A percentile compares a stretch with the other conserved stretches of the same genome.
phyloP scores from a whole-genome alignment of 805 yeast species.

The Candida nemodendra region DNA sequence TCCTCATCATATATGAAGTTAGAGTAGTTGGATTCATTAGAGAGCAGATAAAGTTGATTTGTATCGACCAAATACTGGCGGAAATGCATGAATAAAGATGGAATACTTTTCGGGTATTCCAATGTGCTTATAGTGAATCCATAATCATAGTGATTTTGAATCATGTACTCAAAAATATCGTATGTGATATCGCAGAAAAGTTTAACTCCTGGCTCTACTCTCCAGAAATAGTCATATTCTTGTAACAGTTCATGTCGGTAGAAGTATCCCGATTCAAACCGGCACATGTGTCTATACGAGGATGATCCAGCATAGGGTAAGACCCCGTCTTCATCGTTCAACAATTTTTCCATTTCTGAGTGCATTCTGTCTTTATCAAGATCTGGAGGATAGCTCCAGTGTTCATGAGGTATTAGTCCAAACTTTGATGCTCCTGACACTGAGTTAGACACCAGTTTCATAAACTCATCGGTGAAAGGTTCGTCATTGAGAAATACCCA shows the following conservation, averaged over 20 bases:
- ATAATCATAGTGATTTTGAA: constrained; percentile 62
- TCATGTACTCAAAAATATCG: constrained; percentile 74
- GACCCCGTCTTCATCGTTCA: constrained; percentile 32
- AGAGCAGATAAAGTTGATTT: constrained; percentile 38
- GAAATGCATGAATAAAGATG: constrained; percentile 45
- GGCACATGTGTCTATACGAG: constrained; percentile 83
- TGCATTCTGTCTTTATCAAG: constrained; percentile 22
- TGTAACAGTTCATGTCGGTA: constrained; percentile 65
- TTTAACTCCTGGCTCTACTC: constrained; percentile 83
- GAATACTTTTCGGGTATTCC: constrained; percentile 68
- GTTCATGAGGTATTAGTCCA: constrained; percentile 57
- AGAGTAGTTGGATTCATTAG: constrained; percentile 39
- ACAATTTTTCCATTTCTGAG: constrained; percentile 13
- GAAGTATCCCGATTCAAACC: constrained; percentile 85
- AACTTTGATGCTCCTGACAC: constrained; percentile 64
- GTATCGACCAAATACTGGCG: constrained; percentile 33
- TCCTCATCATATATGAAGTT: constrained; percentile 59
- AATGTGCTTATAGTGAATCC: constrained; percentile 74
- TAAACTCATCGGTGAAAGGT: constrained; percentile 59
- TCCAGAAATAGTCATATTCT: constrained; percentile 84
- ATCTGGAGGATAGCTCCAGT: constrained; percentile 67
- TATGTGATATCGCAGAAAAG: constrained; percentile 75
- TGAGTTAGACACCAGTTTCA: constrained; percentile 41
- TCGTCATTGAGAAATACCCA: constrained; percentile 79
- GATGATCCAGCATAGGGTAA: constrained; percentile 62